Evolutionary conservation across 2,329 filamentous ascomycete species (phyloP).

Genomic region (Xylaria sp.): DNA sequence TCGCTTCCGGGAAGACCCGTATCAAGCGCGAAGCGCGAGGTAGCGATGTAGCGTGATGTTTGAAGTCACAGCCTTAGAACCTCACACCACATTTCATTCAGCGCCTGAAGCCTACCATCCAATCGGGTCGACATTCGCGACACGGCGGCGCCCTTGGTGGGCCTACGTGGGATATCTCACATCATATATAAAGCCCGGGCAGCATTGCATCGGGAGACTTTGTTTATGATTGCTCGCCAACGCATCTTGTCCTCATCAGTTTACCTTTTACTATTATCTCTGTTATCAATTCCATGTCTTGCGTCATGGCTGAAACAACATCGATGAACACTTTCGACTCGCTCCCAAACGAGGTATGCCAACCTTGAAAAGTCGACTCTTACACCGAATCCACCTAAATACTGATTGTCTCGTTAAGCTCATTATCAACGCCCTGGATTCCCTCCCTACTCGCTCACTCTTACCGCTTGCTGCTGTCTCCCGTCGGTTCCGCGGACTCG

Average conservation of each 20-base stretch:
- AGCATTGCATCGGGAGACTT: neutral
- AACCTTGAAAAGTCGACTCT: neutral
- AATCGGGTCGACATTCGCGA: neutral
- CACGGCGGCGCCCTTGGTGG: conserved; percentile 12
- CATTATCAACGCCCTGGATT: conserved; percentile 61
- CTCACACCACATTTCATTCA: conserved; percentile 31
- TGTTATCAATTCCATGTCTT: conserved; percentile 40
- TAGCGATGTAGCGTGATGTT: conserved; percentile 30
- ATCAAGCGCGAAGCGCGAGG: conserved; percentile 18
- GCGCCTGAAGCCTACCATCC: conserved; percentile 1
- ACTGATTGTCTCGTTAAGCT: conserved; percentile 54
- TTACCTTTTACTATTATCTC: conserved; percentile 13
- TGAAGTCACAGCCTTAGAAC: conserved; percentile 27
- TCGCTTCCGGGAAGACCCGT: conserved; percentile 27
- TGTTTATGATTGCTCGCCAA: conserved; percentile 29
- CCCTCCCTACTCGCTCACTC: conserved; percentile 62
- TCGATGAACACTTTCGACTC: conserved; percentile 45
- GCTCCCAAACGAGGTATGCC: conserved; percentile 52
- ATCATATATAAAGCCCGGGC: conserved; percentile 30
- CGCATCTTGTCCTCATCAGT: conserved; percentile 36
- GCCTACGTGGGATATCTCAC: neutral
- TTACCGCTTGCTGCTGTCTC: conserved; percentile 69
- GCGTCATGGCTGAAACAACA: conserved; percentile 45
- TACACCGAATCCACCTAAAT: neutral
- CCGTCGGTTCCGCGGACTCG: conserved; percentile 71